Base-by-base conservation (phyloP, 1,284 basidiomycete species). In the Athelia sp. region DNA sequence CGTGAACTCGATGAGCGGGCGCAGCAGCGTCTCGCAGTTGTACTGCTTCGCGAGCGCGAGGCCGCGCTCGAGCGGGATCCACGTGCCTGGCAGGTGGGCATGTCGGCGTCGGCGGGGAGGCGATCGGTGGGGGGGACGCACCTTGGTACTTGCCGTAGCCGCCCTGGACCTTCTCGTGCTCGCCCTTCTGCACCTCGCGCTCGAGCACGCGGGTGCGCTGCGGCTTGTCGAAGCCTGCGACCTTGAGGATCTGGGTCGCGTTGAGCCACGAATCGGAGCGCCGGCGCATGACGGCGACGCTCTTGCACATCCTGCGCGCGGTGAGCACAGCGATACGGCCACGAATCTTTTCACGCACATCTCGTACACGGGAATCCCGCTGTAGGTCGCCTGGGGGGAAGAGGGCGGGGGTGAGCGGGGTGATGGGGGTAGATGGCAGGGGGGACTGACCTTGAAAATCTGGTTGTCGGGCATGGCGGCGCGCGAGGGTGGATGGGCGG, bases 101-200 rank as follows among this genome's bases (percentile, higher is more conserved):
- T 13, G 26, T 29, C 26, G 13, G 21, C n/a, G 36, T 6, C 17
- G 17, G 36, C 6, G 10, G 8, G 21, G 36, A n/a, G 26, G 34
- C 8, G 22, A 15, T 17, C n/a, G 8, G n/a, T n/a, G 19, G 10
- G 23, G 15, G 19, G 19, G 10, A 21, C 82, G 54, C 54, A 95
- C 95, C 97, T 79, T 99, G 97, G 68, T 98, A 99, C 72, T 99
- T 99, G 58, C 97, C 97, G 69, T 99, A 99, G 0, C 97, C 97
- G 31, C 97, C 97, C 67, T 99, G 97, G 1, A 99, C 94, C 69
- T 99, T 99, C 71, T 99, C 97, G 68, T 99, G 97, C 58, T 93
- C 90, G 22, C 95, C 97, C 69, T 98, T 98, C 68, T 99, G 97
- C 2, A 99, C 87, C 71, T 99, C 97, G 56, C 97, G 84, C 68